Evolutionary conservation across 148 eudicot species (phyloP), one percentile per base, ranked within the genome.

Genomic region (Rhododendron molle): DNA sequence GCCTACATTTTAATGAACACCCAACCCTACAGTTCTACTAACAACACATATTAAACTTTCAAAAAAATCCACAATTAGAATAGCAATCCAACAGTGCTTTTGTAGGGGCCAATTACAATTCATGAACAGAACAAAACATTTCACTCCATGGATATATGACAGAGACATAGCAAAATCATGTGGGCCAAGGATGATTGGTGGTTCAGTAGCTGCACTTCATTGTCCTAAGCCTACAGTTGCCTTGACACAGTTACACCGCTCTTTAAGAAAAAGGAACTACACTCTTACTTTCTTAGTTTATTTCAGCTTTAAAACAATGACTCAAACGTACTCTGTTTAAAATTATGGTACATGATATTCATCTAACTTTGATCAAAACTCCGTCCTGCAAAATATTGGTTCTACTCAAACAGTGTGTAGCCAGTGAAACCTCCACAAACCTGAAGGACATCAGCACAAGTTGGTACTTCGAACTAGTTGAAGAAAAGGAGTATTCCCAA

Each of bases 371-470:
- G 3, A 18, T 81, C 83, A 16, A 52, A 81, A 80, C 38, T 20
- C 58, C 2, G 7, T 28, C 38, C 32, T 49, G 40, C 65, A 80
- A 6, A 30, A 50, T 20, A 80, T 78, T 50, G 40, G 32, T 49
- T 7, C 82, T 16, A 50, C 43, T 30, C 10, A 6, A 46, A 78
- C 26, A 50, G 5, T 30, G 20, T 28, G 60, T 16, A 26, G 82
- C 62, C 40, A 80, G 62, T 80, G 82, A 78, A 67, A 79, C 21
- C 60, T 50, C 40, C n/a, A 50, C 36, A 80, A 80, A 80, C n/a
- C 38, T 49, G 32, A 47, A 38, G 52, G 80, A 30, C 20, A 80
- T 80, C 81, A 52, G 4, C 9, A 50, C 65, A 80, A 50, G 43
- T 30, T n/a, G 62, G 62, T 80, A 28, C 40, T 28, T 49, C 0